These are phyloP conservation scores for Mycena latifolia DNA, from an alignment of 768 basidiomycete species.

Conservation along the genomic window DNA sequence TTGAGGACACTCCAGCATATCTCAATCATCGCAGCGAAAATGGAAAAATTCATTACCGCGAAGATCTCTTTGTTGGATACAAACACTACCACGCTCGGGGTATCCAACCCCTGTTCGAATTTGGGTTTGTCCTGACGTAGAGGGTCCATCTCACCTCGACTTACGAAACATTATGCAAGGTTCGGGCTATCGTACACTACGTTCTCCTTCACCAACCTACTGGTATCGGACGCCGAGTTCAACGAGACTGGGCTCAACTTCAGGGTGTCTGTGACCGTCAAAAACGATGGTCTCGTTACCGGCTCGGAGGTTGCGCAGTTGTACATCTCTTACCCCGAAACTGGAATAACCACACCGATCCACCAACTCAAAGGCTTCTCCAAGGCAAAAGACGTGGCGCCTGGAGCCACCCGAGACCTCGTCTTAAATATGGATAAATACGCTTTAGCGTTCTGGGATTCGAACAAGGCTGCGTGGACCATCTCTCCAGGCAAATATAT, in stretches of 20 bases:
- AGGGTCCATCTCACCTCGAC: conserved; percentile 15
- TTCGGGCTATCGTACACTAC: conserved; percentile 83
- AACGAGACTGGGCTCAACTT: conserved; percentile 47
- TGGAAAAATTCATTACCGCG: conserved; percentile 61
- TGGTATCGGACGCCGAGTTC: conserved; percentile 45
- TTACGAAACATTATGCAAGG: conserved; percentile 48
- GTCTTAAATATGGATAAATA: conserved; percentile 70
- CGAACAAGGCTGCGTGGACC: conserved; percentile 57
- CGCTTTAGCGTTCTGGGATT: conserved; percentile 77
- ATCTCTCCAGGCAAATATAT: conserved; percentile 64
- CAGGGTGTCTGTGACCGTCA: conserved; percentile 60
- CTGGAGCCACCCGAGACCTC: conserved; percentile 57
- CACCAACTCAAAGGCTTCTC: conserved; percentile 75
- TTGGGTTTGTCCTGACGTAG: conserved; percentile 60
- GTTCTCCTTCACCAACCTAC: conserved; percentile 66
- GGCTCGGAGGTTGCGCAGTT: conserved; percentile 79
- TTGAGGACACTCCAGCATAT: conserved; percentile 74
- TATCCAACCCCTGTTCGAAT: conserved; percentile 72
- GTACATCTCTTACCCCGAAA: conserved; percentile 67
- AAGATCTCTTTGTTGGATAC: conserved; percentile 78
- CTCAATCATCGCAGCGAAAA: conserved; percentile 70
- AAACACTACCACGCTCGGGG: conserved; percentile 70
- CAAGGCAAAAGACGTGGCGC: conserved; percentile 66
- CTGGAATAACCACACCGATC: conserved; percentile 65
- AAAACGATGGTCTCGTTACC: conserved; percentile 63